Conservation (phyloP, 352 stramenopile genomes). For the Sclerospora graminicola region DNA sequence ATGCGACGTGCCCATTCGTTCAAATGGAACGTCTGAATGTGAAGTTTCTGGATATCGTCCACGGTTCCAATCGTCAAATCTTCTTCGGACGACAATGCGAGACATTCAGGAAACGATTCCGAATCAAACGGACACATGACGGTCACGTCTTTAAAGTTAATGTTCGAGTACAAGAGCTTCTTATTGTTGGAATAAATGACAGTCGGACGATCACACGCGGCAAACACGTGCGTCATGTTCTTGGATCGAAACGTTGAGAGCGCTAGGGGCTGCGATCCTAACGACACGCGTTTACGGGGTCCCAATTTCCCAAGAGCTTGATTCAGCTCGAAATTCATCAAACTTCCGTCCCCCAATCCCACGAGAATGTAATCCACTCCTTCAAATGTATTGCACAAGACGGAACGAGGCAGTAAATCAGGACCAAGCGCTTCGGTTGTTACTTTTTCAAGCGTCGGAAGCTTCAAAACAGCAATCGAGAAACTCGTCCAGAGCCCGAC, state of each 20-base stretch:
- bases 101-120: constrained; percentile 88
- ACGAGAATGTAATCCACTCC: constrained; percentile 89
- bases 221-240: constrained; percentile 93
- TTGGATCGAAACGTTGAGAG: constrained; percentile 89
- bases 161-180: constrained; percentile 96
- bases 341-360: constrained; percentile 92
- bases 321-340: constrained; percentile 90
- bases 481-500: constrained; percentile 91
- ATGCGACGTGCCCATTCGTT: constrained; percentile 91
- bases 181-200: constrained; percentile 95
- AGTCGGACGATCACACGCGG: constrained; percentile 93
- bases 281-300: constrained; percentile 90
- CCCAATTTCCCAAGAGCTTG: constrained; percentile 30
- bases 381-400: constrained; percentile 85
- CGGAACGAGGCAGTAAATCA: constrained; percentile 77
- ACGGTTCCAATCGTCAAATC: constrained; percentile 95
- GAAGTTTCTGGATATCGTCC: constrained; percentile 98
- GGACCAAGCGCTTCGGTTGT: constrained; percentile 65
- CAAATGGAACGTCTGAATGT: constrained; percentile 94
- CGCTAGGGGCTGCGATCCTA: constrained; percentile 92
- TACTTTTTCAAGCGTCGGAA: constrained; percentile 67
- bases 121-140: constrained; percentile 91
- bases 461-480: constrained; percentile 77
- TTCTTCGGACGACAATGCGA: constrained; percentile 92
- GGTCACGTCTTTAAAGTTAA: constrained; percentile 88